Conservation (phyloP, 805 yeast species). For the Helenozyma rhizophorensis region DNA sequence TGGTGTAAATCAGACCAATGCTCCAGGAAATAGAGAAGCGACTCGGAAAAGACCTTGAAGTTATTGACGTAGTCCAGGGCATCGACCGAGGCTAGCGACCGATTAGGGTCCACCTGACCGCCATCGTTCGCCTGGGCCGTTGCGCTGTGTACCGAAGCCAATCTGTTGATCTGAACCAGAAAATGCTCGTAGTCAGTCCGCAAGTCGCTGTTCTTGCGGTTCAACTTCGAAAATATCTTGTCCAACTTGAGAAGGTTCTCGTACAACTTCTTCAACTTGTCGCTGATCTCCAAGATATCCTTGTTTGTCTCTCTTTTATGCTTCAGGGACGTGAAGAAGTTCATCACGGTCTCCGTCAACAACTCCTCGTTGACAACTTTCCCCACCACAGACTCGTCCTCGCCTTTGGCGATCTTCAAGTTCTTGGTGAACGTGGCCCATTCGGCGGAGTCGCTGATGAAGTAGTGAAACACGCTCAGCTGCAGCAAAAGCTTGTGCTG, state of each 20-base stretch:
- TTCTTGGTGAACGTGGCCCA: constrained; percentile 68
- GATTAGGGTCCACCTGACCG: constrained; percentile 29
- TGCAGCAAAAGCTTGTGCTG: constrained; percentile 68
- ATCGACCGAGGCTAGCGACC: constrained; percentile 8
- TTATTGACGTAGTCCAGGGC: constrained; percentile 19
- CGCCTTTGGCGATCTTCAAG: constrained; percentile 33
- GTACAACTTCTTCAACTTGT: constrained; percentile 76
- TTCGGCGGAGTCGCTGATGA: constrained; percentile 63
- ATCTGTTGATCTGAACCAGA: constrained; percentile 61
- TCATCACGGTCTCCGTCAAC: constrained; percentile 87
- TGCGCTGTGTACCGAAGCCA: constrained; percentile 53
- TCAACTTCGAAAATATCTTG: constrained; percentile 66
- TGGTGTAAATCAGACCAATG: constrained; percentile 41
- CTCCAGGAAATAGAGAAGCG: constrained; percentile 32
- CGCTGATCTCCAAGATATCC: constrained; percentile 57
- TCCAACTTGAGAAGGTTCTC: constrained; percentile 80
- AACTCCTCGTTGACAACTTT: constrained; percentile 61
- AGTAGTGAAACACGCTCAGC: constrained; percentile 66
- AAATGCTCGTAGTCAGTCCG: constrained; percentile 70
- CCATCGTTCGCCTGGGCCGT: constrained; percentile 2
- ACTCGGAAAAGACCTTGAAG: constrained; percentile 34
- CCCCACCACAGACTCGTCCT: constrained; percentile 25
- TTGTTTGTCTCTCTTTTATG: constrained; percentile 74
- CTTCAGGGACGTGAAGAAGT: constrained; percentile 74
- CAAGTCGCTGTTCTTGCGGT: constrained; percentile 68